These are phyloP conservation scores for Xylariaceae sp. DNA, from an alignment of 2,329 filamentous ascomycete species.

Conservation along the genomic window DNA sequence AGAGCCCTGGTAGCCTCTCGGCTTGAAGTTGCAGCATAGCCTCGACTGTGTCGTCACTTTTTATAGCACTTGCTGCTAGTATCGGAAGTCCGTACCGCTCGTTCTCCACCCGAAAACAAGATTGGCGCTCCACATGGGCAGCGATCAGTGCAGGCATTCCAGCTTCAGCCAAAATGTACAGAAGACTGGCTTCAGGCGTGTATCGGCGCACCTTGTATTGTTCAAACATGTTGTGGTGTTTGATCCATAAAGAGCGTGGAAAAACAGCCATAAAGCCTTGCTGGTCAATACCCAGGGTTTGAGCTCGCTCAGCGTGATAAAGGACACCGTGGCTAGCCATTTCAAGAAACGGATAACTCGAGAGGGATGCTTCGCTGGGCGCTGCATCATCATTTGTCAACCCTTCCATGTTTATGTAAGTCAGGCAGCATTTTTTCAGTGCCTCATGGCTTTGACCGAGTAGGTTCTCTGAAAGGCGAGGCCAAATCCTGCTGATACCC, in stretches of 20 bases:
- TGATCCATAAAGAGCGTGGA: conserved; percentile 3
- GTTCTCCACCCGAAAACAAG: conserved; percentile 3
- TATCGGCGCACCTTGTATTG: neutral
- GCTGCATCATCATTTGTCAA: neutral
- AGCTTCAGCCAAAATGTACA: conserved; percentile 7
- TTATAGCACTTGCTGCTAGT: conserved; percentile 7
- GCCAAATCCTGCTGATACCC: conserved; percentile 29
- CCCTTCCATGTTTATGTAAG: conserved; percentile 4
- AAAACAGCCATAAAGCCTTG: conserved; percentile 1
- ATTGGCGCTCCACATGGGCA: neutral
- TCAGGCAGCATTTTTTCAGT: conserved; percentile 6
- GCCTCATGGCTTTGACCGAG: conserved; percentile 39
- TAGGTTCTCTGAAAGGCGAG: conserved; percentile 36
- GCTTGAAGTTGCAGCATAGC: conserved; percentile 8
- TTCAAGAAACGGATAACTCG: conserved; percentile 14
- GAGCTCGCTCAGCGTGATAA: conserved; percentile 15
- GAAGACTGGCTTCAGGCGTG: conserved; percentile 3
- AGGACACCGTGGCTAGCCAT: conserved; percentile 14
- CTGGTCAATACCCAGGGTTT: neutral
- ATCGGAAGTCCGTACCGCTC: conserved; percentile 7
- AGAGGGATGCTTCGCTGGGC: neutral
- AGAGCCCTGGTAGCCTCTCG: neutral
- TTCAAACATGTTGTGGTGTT: neutral
- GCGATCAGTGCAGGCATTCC: conserved; percentile 2
- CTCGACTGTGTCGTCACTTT: neutral